Evolutionary conservation across 2,329 filamentous ascomycete species (phyloP).

Genomic region (Penicillium sp.): DNA sequence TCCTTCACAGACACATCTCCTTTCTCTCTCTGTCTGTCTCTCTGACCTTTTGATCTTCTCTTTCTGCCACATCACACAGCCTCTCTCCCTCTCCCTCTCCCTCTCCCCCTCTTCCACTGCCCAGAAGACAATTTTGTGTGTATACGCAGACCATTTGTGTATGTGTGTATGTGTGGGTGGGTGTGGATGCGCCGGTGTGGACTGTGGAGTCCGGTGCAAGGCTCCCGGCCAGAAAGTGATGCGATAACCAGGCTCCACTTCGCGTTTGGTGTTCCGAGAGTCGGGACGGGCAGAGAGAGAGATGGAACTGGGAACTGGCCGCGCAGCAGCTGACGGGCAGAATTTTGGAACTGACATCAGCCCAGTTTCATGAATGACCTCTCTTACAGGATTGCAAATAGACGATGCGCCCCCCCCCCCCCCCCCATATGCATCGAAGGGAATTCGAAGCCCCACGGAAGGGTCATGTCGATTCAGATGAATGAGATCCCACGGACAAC

Average conservation of each 20-base stretch:
- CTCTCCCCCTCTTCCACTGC: no score
- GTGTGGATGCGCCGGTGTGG: no score
- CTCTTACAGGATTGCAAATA: no score
- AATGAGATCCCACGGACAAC: neutral
- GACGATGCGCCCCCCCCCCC: neutral
- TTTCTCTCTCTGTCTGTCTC: no score
- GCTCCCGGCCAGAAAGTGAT: conserved; percentile 10
- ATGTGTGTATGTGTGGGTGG: neutral
- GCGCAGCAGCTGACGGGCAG: neutral
- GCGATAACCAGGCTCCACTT: conserved; percentile 21
- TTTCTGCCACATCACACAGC: no score
- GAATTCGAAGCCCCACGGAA: conserved; percentile 1
- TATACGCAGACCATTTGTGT: neutral
- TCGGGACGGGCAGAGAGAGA: no score
- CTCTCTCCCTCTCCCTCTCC: neutral
- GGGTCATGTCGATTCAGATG: neutral
- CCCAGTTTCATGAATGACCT: neutral
- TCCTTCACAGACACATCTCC: no score
- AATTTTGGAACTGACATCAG: conserved; percentile 3
- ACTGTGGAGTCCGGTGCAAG: neutral
- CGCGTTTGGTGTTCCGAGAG: conserved; percentile 11
- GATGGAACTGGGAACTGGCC: neutral
- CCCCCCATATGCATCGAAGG: conserved; percentile 1
- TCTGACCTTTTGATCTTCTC: no score
- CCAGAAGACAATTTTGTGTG: no score